Conservation (phyloP, 1,284 basidiomycete genomes). For the Leccinum angustisporum region DNA sequence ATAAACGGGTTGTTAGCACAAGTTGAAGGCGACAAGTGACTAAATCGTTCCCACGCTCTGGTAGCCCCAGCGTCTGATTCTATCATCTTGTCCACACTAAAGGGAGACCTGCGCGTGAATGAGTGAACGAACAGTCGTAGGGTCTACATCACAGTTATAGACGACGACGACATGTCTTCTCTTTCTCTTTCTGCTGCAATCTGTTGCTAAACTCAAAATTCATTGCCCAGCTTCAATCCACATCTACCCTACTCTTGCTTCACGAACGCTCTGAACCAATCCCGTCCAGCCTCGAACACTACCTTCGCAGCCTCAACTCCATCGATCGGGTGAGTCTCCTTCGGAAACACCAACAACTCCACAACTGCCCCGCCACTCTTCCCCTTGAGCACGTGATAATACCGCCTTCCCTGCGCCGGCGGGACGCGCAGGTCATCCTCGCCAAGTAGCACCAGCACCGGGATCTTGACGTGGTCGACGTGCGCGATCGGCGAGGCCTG, state of each 20-base stretch:
- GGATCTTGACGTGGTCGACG: slow-evolving; percentile 50
- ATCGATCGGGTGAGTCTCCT: slow-evolving; percentile 65
- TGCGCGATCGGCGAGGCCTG: slow-evolving; percentile 57
- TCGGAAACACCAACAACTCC: slow-evolving; percentile 61
- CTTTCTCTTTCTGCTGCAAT: neutral
- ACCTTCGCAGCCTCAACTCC: slow-evolving; percentile 57
- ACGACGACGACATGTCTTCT: neutral
- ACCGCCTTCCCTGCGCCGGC: slow-evolving; percentile 60
- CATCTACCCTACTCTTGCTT: neutral
- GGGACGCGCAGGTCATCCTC: slow-evolving; percentile 62
- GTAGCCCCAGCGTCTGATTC: too few relatives aligned
- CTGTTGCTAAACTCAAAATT: neutral
- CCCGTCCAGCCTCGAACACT: slow-evolving; percentile 49
- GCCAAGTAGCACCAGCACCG: slow-evolving; percentile 62
- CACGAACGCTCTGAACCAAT: slow-evolving; percentile 45
- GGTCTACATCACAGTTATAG: neutral
- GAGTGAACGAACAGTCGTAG: neutral
- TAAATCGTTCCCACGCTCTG: neutral
- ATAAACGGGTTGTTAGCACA: too few relatives aligned
- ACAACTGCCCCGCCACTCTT: slow-evolving; percentile 36
- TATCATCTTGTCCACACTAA: too few relatives aligned
- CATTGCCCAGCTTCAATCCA: neutral
- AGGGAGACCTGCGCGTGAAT: neutral
- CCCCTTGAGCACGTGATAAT: slow-evolving; percentile 64
- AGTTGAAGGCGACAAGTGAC: neutral